Base-by-base conservation (phyloP, 192 early-diverging fungal genomes). In the Umbelopsis sp. region DNA sequence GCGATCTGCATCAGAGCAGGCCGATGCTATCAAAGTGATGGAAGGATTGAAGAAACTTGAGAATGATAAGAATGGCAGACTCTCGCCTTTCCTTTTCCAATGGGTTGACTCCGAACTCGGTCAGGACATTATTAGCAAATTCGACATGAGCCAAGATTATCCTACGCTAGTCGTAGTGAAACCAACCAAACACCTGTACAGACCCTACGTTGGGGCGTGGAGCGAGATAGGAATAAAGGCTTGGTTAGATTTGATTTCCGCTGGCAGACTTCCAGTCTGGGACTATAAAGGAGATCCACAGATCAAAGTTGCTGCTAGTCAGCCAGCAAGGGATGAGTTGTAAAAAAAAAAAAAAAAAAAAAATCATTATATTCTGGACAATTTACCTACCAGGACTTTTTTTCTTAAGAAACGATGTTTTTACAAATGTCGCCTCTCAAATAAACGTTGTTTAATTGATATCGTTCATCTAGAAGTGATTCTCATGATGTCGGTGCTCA, bases 71-170 rank as follows among this genome's bases (percentile, higher is more conserved):
- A 72, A 73, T 17, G 49, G 49, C 7, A 68, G 49, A 24, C 21
- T 45, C 36, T 52, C 66, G 6, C 72, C 85, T 16, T 73, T 89
- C 26, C 77, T 83, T 34, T 84, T 86, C n/a, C 72, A 83, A 26
- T 93, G 91, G 91, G 86, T 90, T 52, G 84, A 88, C 59, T 85
- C 85, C 8, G 71, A 75, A 21, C 70, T 77, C n/a, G 82, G 85
- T 3, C 50, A 72, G 21, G 67, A 74, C 11, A 65, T 91, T 8
- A 80, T 81, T 47, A 65, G 74, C 2, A 68, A 86, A 34, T 88
- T 91, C 77, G 82, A 85, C 36, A 70, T 91, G 54, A 81, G 86
- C 4, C 81, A 85, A 68, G 85, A 88, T 67, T 82, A 84, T 38
- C 91, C 91, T 16, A 74, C 77, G 21, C 76, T 86, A 25, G 76